Base-by-base conservation (phyloP, 1,139 yeast genomes). In the Petasospora fabianii region DNA sequence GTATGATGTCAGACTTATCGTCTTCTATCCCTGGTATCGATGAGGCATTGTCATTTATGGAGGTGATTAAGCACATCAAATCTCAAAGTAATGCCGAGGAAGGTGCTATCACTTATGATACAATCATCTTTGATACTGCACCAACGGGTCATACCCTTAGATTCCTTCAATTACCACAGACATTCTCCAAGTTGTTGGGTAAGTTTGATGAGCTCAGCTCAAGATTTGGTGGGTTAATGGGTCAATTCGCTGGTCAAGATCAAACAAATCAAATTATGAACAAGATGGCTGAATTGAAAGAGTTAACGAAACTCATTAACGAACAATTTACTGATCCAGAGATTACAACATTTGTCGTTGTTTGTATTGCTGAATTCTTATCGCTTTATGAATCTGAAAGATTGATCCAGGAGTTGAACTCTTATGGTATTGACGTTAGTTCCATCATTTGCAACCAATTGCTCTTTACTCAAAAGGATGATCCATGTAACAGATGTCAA, bases 101-200 rank as follows among this genome's bases (percentile, higher is more conserved):
- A 31, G 71, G 69, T 37, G 67, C 72, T 27, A 56, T 73, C 37
- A 62, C 68, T 34, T 92, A 84, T 60, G 86, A 84, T 54, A 88
- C 96, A 11, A 90, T 92, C 52, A 87, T 92, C 50, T 92, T 92
- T 57, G 98, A 92, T 62, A 92, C 98, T 17, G 98, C 98, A 0
- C 98, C 98, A 51, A 92, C 98, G 0, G 98, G 98, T 29, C 98
- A 92, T 65, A 92, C 98, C 2, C 72, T 92, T 53, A 78, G 98
- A 58, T 92, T 92, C 66, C 72, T 92, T 60, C 96, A 90, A 64
- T 77, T 92, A 56, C 98, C 98, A 24, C 76, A 94, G 16, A 90
- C 97, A 5, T 69, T 92, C 47, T 94, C 88, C 54, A 87, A 87
- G 62, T 75, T 95, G 27, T 71, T 92, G 53, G 81, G 84, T 38